Percentiles rank a stretch among this genome's conserved stretches.
phyloP scores from a whole-genome alignment of 2,329 filamentous ascomycete species.

The Botryotinia calthae region DNA sequence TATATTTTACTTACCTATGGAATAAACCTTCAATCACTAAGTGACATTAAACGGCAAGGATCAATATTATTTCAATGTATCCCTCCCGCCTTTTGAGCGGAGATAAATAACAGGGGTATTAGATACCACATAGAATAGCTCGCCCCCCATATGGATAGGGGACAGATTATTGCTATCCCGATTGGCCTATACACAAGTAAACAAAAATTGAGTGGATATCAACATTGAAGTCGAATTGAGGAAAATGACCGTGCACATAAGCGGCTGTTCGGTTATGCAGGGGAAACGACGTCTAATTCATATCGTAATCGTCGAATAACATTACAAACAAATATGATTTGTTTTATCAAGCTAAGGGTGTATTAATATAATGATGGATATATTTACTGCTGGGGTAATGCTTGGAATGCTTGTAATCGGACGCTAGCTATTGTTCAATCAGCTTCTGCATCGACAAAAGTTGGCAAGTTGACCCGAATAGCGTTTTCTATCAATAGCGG shows the following conservation, averaged over 20 bases:
- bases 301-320: not conserved
- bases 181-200: not conserved
- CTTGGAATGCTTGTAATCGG: not conserved
- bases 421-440: not conserved
- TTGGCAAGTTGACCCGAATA: not conserved
- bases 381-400: not conserved
- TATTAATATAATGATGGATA: not conserved
- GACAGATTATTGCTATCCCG: not conserved
- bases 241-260: not conserved
- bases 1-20: not conserved
- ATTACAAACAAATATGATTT: not conserved
- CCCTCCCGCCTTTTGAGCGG: too few relatives aligned
- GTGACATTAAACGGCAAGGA: not conserved
- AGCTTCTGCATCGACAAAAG: not conserved
- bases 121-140: not conserved
- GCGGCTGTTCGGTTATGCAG: not conserved
- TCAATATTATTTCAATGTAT: not conserved
- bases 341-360: not conserved
- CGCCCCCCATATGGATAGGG: not conserved
- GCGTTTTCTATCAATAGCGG: not conserved
- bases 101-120: not conserved
- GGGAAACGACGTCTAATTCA: not conserved
- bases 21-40: not conserved
- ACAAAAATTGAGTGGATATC: not conserved
- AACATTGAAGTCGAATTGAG: not conserved